Conservation (phyloP, 805 yeast species). For the Yamadazyma ubonensis region DNA sequence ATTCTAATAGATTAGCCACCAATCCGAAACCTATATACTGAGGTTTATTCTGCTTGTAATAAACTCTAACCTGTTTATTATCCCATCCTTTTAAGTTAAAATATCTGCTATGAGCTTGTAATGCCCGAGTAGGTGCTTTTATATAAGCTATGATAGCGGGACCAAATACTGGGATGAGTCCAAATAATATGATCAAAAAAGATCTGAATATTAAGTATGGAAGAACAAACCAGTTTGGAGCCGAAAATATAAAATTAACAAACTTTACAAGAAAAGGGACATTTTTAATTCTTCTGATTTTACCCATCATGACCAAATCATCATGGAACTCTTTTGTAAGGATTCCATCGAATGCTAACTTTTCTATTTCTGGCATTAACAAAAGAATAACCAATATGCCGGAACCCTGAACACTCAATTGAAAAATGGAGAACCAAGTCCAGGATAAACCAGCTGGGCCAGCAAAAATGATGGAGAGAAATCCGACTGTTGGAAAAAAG, state of each 20-base stretch:
- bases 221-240: conserved; percentile 39
- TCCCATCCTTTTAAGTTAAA: conserved; percentile 54
- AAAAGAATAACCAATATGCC: conserved; percentile 40
- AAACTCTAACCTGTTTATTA: conserved; percentile 37
- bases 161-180: conserved; percentile 57
- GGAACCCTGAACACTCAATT: conserved; percentile 42
- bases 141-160: conserved; percentile 51
- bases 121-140: conserved; percentile 56
- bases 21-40: conserved; percentile 55
- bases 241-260: conserved; percentile 25
- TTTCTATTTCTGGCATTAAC: conserved; percentile 49
- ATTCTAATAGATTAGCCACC: conserved; percentile 49
- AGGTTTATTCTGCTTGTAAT: conserved; percentile 36
- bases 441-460: conserved; percentile 53
- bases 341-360: conserved; percentile 48
- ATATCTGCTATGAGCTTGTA: conserved; percentile 53
- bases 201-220: conserved; percentile 43
- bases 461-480: conserved; percentile 38
- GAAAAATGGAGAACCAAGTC: conserved; percentile 45
- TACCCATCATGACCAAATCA: conserved; percentile 42
- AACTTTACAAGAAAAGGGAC: conserved; percentile 31
- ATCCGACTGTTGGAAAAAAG: conserved; percentile 47
- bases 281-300: conserved; percentile 28
- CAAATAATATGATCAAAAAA: conserved; percentile 35
- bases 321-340: conserved; percentile 46